Conservation (phyloP, 2,329 filamentous ascomycete genomes). For the Fusarium nematophilum region DNA sequence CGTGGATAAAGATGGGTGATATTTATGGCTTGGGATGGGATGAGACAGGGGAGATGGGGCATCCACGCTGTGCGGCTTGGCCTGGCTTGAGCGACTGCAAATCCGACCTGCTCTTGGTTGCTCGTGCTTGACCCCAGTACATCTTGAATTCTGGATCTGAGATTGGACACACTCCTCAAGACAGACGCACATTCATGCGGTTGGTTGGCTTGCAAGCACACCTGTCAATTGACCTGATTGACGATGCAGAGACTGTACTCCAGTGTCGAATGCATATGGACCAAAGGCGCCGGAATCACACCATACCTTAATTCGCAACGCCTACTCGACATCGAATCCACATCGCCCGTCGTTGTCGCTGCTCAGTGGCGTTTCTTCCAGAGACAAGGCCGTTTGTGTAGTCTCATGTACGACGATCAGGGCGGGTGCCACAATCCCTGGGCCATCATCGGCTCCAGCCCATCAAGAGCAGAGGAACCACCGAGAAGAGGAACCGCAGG, state of each 20-base stretch:
- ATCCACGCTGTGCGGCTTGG: slow-evolving; percentile 30
- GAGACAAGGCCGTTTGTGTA: slow-evolving; percentile 32
- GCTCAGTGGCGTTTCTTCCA: slow-evolving; percentile 31
- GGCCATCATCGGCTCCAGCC: slow-evolving; percentile 31
- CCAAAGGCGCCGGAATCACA: slow-evolving; percentile 41
- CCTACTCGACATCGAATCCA: slow-evolving; percentile 37
- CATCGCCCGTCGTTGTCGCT: slow-evolving; percentile 35
- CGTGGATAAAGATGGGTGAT: slow-evolving; percentile 33
- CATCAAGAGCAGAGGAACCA: slow-evolving; percentile 31
- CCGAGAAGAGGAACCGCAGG: slow-evolving; percentile 23
- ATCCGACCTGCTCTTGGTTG: slow-evolving; percentile 30
- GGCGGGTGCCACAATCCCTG: slow-evolving; percentile 37
- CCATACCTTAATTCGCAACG: slow-evolving; percentile 36
- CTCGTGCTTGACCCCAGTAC: slow-evolving; percentile 27
- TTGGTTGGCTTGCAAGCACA: slow-evolving; percentile 35
- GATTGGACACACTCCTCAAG: slow-evolving; percentile 38
- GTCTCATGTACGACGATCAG: slow-evolving; percentile 37
- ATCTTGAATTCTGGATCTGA: slow-evolving; percentile 35
- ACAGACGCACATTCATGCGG: slow-evolving; percentile 37
- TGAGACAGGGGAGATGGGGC: slow-evolving; percentile 12
- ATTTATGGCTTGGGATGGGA: slow-evolving; percentile 15
- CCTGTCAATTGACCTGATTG: slow-evolving; percentile 32
- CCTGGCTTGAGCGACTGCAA: slow-evolving; percentile 19
- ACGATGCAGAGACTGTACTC: slow-evolving; percentile 31
- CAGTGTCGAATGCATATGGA: slow-evolving; percentile 29